These are phyloP conservation scores for Starmerella vaccinii DNA, from an alignment of 805 yeast genomes.

Conservation along the genomic window DNA sequence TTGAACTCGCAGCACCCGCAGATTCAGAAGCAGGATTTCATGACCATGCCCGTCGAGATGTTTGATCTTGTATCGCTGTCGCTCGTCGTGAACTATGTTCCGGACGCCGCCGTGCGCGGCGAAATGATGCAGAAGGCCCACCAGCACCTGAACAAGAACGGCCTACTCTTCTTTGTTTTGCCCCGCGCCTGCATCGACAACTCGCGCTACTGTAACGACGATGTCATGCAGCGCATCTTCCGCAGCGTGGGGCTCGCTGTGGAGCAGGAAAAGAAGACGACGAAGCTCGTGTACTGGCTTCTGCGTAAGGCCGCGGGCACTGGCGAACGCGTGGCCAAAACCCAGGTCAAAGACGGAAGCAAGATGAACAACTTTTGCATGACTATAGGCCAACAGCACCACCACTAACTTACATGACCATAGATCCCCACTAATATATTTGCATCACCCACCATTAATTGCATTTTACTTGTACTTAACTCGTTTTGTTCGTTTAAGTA, in stretches of 20 bases:
- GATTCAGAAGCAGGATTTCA: slow-evolving; percentile 71
- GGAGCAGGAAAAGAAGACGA: slow-evolving; percentile 45
- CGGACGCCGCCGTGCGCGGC: slow-evolving; percentile 60
- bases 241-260: slow-evolving; percentile 47
- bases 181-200: slow-evolving; percentile 81
- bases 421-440: too few relatives aligned
- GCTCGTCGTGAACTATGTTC: slow-evolving; percentile 79
- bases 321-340: slow-evolving; percentile 17
- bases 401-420: too few relatives aligned
- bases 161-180: slow-evolving; percentile 57
- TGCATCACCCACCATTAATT: too few relatives aligned
- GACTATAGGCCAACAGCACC: slow-evolving; percentile 20
- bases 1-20: slow-evolving; percentile 66
- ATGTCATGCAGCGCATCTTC: slow-evolving; percentile 40
- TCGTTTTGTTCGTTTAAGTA: too few relatives aligned
- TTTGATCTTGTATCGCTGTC: slow-evolving; percentile 73
- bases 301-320: slow-evolving; percentile 40
- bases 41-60: slow-evolving; percentile 50
- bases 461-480: too few relatives aligned
- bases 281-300: slow-evolving; percentile 66
- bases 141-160: slow-evolving; percentile 38
- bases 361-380: slow-evolving; percentile 64
- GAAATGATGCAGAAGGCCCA: slow-evolving; percentile 58
- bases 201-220: slow-evolving; percentile 62
- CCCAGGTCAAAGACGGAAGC: slow-evolving; percentile 46